Evolutionary conservation across 768 basidiomycete genomes (phyloP).

Genomic region (Agaricus subrufescens): DNA sequence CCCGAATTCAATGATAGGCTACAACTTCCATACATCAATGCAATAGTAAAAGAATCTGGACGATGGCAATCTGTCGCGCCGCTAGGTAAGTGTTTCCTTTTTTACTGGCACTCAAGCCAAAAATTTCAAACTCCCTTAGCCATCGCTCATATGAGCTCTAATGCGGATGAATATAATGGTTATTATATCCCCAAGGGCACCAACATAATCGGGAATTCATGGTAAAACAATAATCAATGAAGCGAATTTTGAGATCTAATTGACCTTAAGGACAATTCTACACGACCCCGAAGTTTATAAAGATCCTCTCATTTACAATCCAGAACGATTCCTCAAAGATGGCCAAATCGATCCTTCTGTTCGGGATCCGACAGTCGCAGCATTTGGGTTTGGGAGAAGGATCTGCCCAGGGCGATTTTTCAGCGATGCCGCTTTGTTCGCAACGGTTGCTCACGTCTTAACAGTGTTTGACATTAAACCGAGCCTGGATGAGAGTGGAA

Average conservation of each 20-base stretch:
- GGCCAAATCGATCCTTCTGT: slow-evolving; percentile 12
- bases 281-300: slow-evolving; percentile 34
- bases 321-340: slow-evolving; percentile 32
- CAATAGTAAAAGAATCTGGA: slow-evolving; percentile 19
- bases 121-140: slow-evolving; percentile 11
- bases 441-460: not conserved
- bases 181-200: slow-evolving; percentile 30
- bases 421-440: not conserved
- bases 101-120: slow-evolving; percentile 12
- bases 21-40: slow-evolving; percentile 14
- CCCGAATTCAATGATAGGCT: no score
- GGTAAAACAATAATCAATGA: slow-evolving; percentile 2
- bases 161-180: slow-evolving; percentile 20
- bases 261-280: slow-evolving; percentile 4
- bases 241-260: no score
- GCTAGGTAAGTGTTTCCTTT: slow-evolving; percentile 18
- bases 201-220: slow-evolving; percentile 20
- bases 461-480: slow-evolving; percentile 5
- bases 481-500: slow-evolving; percentile 2
- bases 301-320: slow-evolving; percentile 35
- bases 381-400: not conserved
- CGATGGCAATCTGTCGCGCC: slow-evolving; percentile 18
- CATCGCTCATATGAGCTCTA: slow-evolving; percentile 18
- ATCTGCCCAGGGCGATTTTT: slow-evolving; percentile 2
- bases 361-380: slow-evolving; percentile 8